Percentiles rank a stretch among this genome's conserved stretches.
Evolutionary conservation across 2,329 filamentous ascomycete genomes (phyloP).

Genomic region (Remersonia thermophila): DNA sequence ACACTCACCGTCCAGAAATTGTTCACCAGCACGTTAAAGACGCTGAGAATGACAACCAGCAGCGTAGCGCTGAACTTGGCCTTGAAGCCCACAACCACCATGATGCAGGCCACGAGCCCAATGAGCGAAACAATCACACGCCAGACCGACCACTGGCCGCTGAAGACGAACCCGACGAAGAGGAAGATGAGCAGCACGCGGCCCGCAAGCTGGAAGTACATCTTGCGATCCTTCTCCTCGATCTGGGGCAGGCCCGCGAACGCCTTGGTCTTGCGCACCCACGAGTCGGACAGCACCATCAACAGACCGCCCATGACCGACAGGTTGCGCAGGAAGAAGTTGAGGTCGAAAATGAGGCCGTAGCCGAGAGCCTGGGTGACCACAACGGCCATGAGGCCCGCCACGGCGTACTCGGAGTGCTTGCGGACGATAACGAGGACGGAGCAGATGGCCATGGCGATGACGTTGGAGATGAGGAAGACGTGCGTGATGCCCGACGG

Average conservation of each 20-base stretch:
- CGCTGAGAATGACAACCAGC: constrained; percentile 83
- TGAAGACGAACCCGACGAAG: constrained; percentile 93
- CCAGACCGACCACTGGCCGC: constrained; percentile 84
- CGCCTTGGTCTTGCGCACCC: constrained; percentile 94
- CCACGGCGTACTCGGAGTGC: constrained; percentile 85
- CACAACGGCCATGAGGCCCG: constrained; percentile 80
- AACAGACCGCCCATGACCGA: constrained; percentile 93
- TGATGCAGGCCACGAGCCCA: constrained; percentile 83
- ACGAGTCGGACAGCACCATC: constrained; percentile 96
- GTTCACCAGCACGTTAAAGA: constrained; percentile 96
- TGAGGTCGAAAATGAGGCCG: constrained; percentile 95
- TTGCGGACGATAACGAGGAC: constrained; percentile 80
- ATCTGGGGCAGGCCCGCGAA: constrained; percentile 88
- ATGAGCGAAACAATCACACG: constrained; percentile 73
- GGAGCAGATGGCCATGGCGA: constrained; percentile 77
- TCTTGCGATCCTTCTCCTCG: constrained; percentile 99
- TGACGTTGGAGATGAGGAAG: constrained; percentile 82
- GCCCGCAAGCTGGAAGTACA: constrained; percentile 98
- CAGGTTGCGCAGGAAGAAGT: constrained; percentile 98
- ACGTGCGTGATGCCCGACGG: constrained; percentile 78
- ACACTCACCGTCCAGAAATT: constrained; percentile 96
- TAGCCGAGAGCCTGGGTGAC: constrained; percentile 91
- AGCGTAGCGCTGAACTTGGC: constrained; percentile 97
- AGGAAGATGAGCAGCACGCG: constrained; percentile 94
- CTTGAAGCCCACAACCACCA: constrained; percentile 99